A percentile compares a stretch with the other conserved stretches of the same genome.
Evolutionary conservation across 805 yeast species (phyloP).

Genomic region (Saturnispora gosingensis): DNA sequence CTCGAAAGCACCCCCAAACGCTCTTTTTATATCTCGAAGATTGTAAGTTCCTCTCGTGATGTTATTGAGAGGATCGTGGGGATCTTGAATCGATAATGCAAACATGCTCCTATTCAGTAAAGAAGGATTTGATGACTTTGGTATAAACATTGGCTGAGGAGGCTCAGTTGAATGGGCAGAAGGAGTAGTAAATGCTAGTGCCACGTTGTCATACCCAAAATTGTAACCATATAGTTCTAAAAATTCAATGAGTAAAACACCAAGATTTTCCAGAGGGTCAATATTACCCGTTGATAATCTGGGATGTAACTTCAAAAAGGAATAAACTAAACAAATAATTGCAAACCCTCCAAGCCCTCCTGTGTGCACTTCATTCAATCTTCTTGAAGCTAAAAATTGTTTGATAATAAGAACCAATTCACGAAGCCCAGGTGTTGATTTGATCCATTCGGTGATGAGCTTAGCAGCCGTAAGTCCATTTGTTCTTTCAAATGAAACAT

Average conservation of each 20-base stretch:
- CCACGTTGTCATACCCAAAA: conserved; percentile 76
- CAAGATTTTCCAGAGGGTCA: conserved; percentile 64
- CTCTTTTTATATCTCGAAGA: conserved; percentile 66
- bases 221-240: conserved; percentile 87
- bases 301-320: conserved; percentile 75
- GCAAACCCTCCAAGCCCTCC: conserved; percentile 96
- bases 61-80: conserved; percentile 75
- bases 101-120: conserved; percentile 45
- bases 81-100: conserved; percentile 76
- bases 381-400: conserved; percentile 72
- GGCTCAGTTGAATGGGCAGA: conserved; percentile 33
- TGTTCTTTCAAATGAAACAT: conserved; percentile 78
- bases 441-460: conserved; percentile 66
- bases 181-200: conserved; percentile 41
- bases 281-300: conserved; percentile 59
- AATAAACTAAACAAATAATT: conserved; percentile 76
- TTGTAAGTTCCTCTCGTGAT: conserved; percentile 81
- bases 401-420: conserved; percentile 76
- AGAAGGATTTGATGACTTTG: conserved; percentile 35
- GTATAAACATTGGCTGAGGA: conserved; percentile 43
- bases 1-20: conserved; percentile 85
- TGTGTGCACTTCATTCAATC: conserved; percentile 74
- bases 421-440: conserved; percentile 65
- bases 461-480: conserved; percentile 80
- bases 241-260: conserved; percentile 80